These are phyloP conservation scores for Clavispora vitiphila DNA, from an alignment of 805 yeast species.

Conservation along the genomic window DNA sequence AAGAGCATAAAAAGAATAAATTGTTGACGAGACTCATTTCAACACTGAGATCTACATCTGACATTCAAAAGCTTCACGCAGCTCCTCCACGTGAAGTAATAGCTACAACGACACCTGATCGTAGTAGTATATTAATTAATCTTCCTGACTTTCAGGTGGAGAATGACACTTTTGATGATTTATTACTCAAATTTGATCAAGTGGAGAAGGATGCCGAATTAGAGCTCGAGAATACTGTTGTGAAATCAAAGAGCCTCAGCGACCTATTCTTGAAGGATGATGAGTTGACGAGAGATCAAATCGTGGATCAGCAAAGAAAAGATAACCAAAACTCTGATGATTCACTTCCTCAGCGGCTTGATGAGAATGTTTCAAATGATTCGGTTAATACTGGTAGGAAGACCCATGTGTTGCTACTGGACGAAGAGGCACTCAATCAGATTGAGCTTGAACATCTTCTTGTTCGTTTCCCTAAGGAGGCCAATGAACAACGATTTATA, in stretches of 20 bases:
- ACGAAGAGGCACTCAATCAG: background rate
- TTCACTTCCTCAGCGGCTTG: slow-evolving; percentile 8
- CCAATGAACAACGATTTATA: slow-evolving; percentile 1
- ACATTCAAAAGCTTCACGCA: background rate
- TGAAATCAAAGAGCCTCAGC: slow-evolving; percentile 7
- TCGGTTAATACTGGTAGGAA: background rate
- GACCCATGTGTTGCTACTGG: background rate
- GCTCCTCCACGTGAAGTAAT: background rate
- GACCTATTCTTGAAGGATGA: slow-evolving; percentile 36
- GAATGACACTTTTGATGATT: slow-evolving; percentile 12
- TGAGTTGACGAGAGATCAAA: slow-evolving; percentile 38
- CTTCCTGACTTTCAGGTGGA: slow-evolving; percentile 13
- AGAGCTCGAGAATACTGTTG: slow-evolving; percentile 6
- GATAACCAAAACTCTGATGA: slow-evolving; percentile 20
- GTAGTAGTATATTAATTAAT: background rate
- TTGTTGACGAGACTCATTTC: background rate
- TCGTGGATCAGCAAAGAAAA: slow-evolving; percentile 32
- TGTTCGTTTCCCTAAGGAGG: background rate
- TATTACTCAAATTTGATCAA: slow-evolving; percentile 13
- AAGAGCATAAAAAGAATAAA: background rate
- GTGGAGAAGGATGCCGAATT: slow-evolving; percentile 15
- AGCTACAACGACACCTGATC: background rate
- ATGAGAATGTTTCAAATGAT: background rate
- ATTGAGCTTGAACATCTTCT: background rate
- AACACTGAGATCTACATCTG: background rate